These are phyloP conservation scores for Hanseniaspora valbyensis DNA, from an alignment of 805 yeast species.

Conservation along the genomic window DNA sequence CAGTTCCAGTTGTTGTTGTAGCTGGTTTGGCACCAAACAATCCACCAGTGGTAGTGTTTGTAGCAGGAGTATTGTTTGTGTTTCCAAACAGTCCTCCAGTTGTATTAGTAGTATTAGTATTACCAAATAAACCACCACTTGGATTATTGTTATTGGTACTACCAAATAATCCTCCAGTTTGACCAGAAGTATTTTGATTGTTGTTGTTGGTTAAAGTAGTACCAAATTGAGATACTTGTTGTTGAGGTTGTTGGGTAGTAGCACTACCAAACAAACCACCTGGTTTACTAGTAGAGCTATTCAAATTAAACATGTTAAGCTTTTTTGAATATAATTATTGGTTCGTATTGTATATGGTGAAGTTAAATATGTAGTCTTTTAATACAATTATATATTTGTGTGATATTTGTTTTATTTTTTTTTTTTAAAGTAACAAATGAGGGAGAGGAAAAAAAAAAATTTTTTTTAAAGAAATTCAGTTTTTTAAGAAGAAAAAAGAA, in stretches of 20 bases:
- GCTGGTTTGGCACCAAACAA: conserved; percentile 3
- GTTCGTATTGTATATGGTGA: no score
- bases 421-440: no score
- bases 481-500: no score
- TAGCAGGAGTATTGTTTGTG: neutral
- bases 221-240: conserved; percentile 13
- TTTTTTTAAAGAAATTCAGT: no score
- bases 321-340: neutral
- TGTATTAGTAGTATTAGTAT: neutral
- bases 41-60: conserved; percentile 2
- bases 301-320: neutral
- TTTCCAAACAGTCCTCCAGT: conserved; percentile 12
- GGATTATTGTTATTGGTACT: neutral
- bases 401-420: no score
- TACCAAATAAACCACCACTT: conserved; percentile 12
- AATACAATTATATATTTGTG: no score
- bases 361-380: no score
- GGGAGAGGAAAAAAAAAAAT: no score
- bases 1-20: conserved; percentile 1
- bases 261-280: conserved; percentile 13
- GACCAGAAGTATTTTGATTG: no score
- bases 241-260: neutral
- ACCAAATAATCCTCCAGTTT: conserved; percentile 1
- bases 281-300: conserved; percentile 1
- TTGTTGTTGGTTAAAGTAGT: conserved; percentile 8